Conservation (phyloP, 1,284 basidiomycete species). For the Fomitopsis palustris region DNA sequence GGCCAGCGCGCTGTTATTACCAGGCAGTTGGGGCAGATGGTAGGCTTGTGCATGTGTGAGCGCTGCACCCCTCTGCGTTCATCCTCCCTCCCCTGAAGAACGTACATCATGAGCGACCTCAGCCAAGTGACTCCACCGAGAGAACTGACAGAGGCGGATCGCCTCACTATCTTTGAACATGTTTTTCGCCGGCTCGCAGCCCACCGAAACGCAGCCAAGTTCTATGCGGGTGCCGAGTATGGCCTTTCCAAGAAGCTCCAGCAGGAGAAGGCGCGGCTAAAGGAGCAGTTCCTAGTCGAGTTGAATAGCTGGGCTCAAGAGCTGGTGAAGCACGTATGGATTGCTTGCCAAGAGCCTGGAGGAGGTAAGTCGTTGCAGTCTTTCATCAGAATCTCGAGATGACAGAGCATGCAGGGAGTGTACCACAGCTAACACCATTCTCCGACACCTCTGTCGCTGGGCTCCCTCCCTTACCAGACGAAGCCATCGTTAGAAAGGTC, state of each 20-base stretch:
- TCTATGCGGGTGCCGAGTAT: conserved; percentile 39
- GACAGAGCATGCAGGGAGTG: conserved; percentile 24
- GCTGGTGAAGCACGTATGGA: conserved; percentile 43
- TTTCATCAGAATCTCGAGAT: background rate
- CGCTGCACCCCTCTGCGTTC: too few relatives aligned
- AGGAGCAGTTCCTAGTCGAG: conserved; percentile 32
- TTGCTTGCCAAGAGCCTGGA: conserved; percentile 44
- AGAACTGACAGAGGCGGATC: conserved; percentile 35
- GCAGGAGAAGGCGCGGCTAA: conserved; percentile 16
- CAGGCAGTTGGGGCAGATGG: too few relatives aligned
- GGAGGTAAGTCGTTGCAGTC: conserved; percentile 29
- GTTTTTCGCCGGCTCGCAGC: conserved; percentile 42
- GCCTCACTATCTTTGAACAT: conserved; percentile 39
- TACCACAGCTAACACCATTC: conserved; percentile 38
- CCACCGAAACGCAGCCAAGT: conserved; percentile 41
- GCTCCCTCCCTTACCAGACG: conserved; percentile 38
- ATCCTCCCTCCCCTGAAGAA: background rate
- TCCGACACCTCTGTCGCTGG: conserved; percentile 44
- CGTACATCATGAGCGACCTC: conserved; percentile 24
- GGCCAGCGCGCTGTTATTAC: too few relatives aligned
- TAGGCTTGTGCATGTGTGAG: too few relatives aligned
- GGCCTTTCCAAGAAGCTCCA: conserved; percentile 24
- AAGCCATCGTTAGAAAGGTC: conserved; percentile 32
- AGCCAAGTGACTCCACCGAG: conserved; percentile 39
- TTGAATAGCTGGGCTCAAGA: conserved; percentile 46